These are phyloP conservation scores for Phytopythium montanum DNA, from an alignment of 352 stramenopile species.

Conservation along the genomic window DNA sequence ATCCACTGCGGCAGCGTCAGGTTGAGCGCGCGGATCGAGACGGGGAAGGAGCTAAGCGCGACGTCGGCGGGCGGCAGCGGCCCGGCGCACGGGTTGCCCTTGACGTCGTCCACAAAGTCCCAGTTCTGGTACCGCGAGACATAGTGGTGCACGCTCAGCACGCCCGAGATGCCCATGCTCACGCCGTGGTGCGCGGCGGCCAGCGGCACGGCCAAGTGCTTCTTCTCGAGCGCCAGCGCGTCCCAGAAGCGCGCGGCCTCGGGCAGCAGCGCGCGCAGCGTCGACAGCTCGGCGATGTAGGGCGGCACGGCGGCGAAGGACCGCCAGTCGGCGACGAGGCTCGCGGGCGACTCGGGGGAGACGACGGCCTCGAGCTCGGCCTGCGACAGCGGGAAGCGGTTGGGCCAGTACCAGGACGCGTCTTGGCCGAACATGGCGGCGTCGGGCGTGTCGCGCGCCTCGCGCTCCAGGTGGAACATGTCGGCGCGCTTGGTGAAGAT, in stretches of 20 bases:
- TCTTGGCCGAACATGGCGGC: conserved; percentile 65
- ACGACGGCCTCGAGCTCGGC: conserved; percentile 34
- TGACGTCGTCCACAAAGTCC: conserved; percentile 81
- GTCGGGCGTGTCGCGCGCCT: conserved; percentile 56
- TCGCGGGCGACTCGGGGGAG: conserved; percentile 33
- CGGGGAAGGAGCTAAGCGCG: conserved; percentile 68
- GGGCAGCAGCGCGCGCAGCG: conserved; percentile 48
- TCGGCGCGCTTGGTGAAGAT: conserved; percentile 82
- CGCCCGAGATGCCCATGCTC: conserved; percentile 58
- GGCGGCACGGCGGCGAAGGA: conserved; percentile 66
- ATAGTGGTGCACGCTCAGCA: conserved; percentile 77
- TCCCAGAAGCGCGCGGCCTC: conserved; percentile 43
- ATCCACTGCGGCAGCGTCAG: conserved; percentile 78
- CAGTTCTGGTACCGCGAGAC: conserved; percentile 84
- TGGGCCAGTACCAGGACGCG: conserved; percentile 75
- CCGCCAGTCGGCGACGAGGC: conserved; percentile 61
- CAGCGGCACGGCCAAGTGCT: conserved; percentile 66
- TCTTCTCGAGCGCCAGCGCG: conserved; percentile 45
- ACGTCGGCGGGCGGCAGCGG: conserved; percentile 23
- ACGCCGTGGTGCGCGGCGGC: conserved; percentile 53
- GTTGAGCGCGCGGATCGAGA: conserved; percentile 67
- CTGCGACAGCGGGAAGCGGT: conserved; percentile 32
- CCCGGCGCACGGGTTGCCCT: conserved; percentile 71
- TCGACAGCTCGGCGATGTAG: conserved; percentile 57
- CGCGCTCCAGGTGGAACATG: conserved; percentile 61